These are phyloP conservation scores for Carpinus viminea DNA, from an alignment of 306 rosid species.

Conservation along the genomic window DNA sequence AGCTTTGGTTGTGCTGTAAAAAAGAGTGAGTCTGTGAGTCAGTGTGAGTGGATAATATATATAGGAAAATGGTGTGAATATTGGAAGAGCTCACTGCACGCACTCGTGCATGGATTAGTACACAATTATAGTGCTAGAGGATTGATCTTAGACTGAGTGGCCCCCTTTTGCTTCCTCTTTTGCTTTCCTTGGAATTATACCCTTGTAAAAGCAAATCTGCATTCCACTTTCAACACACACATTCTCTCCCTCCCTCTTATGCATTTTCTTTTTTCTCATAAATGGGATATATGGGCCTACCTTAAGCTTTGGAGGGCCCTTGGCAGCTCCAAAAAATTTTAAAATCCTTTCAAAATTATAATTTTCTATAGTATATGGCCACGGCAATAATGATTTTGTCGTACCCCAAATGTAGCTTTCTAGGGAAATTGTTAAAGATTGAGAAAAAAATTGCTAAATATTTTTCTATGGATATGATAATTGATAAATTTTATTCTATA, in stretches of 20 bases:
- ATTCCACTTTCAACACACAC: slow-evolving; percentile 21
- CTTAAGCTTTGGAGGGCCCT: no score
- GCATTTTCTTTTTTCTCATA: no score
- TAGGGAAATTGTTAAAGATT: no score
- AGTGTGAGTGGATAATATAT: slow-evolving; percentile 7
- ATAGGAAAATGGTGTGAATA: neutral
- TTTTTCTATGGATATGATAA: no score
- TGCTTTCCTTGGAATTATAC: slow-evolving; percentile 7
- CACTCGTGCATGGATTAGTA: slow-evolving; percentile 29
- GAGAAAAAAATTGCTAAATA: no score
- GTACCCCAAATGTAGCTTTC: no score
- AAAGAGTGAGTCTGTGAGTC: slow-evolving; percentile 7
- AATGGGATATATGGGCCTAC: no score
- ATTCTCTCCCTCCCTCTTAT: neutral
- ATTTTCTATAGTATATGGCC: no score
- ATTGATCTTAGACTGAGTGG: slow-evolving; percentile 34
- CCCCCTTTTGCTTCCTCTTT: slow-evolving; percentile 36
- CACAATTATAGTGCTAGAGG: slow-evolving; percentile 12
- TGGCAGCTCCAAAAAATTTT: no score
- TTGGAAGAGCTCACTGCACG: neutral
- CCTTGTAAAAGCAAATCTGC: slow-evolving; percentile 25
- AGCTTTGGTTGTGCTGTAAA: neutral
- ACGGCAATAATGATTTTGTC: no score
- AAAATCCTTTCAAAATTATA: no score
- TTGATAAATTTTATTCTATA: no score